Conservation (phyloP, 495 filamentous ascomycete genomes). For the Aspergillus sparsus region DNA sequence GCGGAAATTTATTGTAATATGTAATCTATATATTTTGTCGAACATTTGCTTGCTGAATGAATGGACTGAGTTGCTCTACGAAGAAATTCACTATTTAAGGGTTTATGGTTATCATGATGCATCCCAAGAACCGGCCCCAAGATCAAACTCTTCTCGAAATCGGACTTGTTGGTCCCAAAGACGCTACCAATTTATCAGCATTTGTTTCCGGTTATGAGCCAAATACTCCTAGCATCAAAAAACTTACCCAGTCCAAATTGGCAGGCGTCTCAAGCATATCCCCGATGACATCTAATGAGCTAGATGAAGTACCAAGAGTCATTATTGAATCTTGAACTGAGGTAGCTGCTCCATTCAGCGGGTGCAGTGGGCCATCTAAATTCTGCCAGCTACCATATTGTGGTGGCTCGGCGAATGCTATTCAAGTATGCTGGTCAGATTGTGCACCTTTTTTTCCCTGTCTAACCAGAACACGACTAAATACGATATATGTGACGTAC, state of each 20-base stretch:
- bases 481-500: neutral
- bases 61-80: neutral
- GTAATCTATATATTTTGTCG: no score
- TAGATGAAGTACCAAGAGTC: slow-evolving; percentile 26
- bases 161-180: slow-evolving; percentile 27
- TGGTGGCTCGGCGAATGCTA: slow-evolving; percentile 16
- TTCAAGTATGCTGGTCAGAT: neutral
- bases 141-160: neutral
- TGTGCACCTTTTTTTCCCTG: neutral
- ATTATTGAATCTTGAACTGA: slow-evolving; percentile 9
- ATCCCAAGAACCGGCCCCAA: slow-evolving; percentile 1
- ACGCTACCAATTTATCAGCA: slow-evolving; percentile 17
- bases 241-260: slow-evolving; percentile 75
- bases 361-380: slow-evolving; percentile 7
- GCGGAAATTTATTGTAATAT: no score
- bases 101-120: neutral
- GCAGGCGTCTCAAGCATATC: slow-evolving; percentile 53
- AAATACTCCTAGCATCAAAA: neutral
- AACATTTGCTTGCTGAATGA: no score
- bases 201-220: no score
- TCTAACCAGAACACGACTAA: neutral
- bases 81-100: neutral
- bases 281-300: slow-evolving; percentile 49
- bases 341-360: neutral
- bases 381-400: slow-evolving; percentile 21